phyloP scores from a whole-genome alignment of 139 green algal genomes.

The Pycnococcus provasolii region DNA sequence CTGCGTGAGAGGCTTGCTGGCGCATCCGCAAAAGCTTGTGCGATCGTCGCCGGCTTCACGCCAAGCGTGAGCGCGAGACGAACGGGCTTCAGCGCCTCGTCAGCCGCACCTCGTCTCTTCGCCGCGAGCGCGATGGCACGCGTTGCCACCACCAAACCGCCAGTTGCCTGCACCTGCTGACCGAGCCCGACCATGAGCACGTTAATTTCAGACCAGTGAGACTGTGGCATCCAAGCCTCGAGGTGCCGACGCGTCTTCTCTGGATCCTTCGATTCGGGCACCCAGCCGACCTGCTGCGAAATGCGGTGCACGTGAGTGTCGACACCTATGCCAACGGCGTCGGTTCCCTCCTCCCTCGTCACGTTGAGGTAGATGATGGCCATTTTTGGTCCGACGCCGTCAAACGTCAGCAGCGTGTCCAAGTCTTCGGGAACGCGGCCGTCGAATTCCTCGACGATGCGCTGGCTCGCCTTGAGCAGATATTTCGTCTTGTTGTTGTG shows the following conservation, averaged over 20 bases:
- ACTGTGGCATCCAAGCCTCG: constrained; percentile 26
- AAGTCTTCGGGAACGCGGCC: constrained; percentile 20
- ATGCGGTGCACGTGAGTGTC: constrained; percentile 38
- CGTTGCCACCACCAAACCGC: constrained; percentile 4
- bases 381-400: constrained; percentile 33
- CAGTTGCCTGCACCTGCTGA: not conserved
- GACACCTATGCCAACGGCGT: constrained; percentile 32
- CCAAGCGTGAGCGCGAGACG: too few species aligned
- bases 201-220: constrained; percentile 32
- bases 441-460: constrained; percentile 20
- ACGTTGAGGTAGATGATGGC: constrained; percentile 30
- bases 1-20: too few species aligned
- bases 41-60: too few species aligned
- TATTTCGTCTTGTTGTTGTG: constrained; percentile 8
- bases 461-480: constrained; percentile 8
- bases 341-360: constrained; percentile 2
- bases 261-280: constrained; percentile 19
- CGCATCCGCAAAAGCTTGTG: too few species aligned
- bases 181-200: constrained; percentile 20
- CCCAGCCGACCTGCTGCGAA: constrained; percentile 26
- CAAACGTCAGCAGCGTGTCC: constrained; percentile 19
- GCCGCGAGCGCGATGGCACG: too few species aligned
- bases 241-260: constrained; percentile 29
- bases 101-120: too few species aligned
- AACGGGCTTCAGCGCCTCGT: too few species aligned